These are phyloP conservation scores for Aegilops bicornis DNA, from an alignment of 176 grass and related monocot genomes.

Conservation along the genomic window DNA sequence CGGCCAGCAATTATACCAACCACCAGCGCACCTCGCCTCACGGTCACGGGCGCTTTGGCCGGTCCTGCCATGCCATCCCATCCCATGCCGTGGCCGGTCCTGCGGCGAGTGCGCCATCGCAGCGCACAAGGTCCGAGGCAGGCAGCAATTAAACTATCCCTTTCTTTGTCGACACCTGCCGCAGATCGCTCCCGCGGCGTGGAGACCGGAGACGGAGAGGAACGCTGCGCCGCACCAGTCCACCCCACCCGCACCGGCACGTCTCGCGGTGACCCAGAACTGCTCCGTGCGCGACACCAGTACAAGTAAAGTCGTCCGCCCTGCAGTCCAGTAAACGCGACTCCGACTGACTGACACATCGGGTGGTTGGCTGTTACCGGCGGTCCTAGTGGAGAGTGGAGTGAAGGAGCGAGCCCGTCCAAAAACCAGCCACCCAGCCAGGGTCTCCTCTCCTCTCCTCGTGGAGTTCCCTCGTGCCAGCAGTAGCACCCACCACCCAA, in stretches of 20 bases:
- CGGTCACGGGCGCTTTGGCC: neutral
- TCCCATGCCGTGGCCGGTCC: too few relatives aligned
- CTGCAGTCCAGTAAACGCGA: neutral
- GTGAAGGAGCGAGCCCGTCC: neutral
- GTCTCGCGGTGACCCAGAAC: conserved; percentile 4
- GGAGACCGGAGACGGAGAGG: neutral
- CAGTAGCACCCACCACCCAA: neutral
- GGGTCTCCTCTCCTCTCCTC: neutral
- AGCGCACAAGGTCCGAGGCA: neutral
- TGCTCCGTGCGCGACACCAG: neutral
- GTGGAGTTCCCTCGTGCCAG: neutral
- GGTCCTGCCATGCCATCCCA: neutral
- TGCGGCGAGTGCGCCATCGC: too few relatives aligned
- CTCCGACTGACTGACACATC: neutral
- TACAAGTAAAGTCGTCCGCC: neutral
- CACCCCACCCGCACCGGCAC: neutral
- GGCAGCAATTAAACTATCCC: conserved; percentile 9
- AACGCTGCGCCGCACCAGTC: too few relatives aligned
- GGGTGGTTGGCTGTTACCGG: too few relatives aligned
- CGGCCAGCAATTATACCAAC: neutral
- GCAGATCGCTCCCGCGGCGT: neutral
- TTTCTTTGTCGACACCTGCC: neutral
- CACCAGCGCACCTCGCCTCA: neutral
- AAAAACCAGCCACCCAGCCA: neutral
- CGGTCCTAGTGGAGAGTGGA: neutral